Conservation (phyloP, 352 stramenopile genomes). For the Aphanomyces euteiches region DNA sequence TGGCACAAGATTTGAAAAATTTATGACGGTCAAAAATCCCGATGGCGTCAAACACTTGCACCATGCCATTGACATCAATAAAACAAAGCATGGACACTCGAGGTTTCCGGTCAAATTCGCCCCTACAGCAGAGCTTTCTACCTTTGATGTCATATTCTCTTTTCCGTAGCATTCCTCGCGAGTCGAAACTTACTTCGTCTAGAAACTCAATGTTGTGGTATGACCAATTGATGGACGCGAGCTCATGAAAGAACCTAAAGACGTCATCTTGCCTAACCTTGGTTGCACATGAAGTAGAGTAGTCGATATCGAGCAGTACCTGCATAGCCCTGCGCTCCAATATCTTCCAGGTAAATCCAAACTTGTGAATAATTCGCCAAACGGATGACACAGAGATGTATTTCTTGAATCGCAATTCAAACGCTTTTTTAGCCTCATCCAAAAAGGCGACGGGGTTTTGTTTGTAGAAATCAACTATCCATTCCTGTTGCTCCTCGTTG, state of each 20-base stretch:
- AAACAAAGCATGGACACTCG: constrained; percentile 35
- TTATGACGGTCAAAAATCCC: constrained; percentile 36
- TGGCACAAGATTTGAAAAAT: constrained; percentile 33
- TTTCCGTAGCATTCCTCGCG: constrained; percentile 36
- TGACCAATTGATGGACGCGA: constrained; percentile 32
- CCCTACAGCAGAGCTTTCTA: constrained; percentile 31
- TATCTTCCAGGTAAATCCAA: background rate
- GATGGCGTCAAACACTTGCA: constrained; percentile 37
- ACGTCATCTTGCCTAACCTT: constrained; percentile 8
- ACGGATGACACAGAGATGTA: background rate
- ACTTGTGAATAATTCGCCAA: constrained; percentile 5
- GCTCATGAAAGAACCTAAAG: constrained; percentile 29
- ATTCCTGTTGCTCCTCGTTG: background rate
- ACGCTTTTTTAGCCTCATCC: background rate
- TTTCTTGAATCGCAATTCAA: background rate
- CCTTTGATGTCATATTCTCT: constrained; percentile 33
- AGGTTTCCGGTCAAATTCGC: constrained; percentile 36
- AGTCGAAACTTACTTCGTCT: constrained; percentile 40
- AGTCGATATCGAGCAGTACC: too few species aligned
- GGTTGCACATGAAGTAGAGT: too few species aligned
- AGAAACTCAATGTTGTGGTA: constrained; percentile 32
- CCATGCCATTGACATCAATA: constrained; percentile 32
- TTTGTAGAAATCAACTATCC: background rate
- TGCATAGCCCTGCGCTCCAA: constrained; percentile 11
- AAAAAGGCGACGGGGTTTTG: background rate